Evolutionary conservation across 306 rosid species (phyloP), one percentile per base, ranked within the genome.

Genomic region (Senna tora): DNA sequence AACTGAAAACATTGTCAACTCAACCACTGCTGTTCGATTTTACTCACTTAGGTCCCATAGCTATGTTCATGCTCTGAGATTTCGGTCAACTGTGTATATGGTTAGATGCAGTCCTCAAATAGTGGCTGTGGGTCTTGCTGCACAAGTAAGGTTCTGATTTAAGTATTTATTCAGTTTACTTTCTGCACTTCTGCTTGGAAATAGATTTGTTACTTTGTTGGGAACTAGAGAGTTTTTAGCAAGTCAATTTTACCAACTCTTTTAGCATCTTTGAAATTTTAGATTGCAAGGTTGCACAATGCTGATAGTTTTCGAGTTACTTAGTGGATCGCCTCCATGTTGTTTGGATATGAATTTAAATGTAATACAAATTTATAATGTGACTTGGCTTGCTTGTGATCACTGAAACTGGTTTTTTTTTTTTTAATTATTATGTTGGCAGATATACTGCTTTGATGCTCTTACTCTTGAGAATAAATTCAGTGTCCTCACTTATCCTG

Each of bases 401-500:
- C 45, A 42, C 68, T 74, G 59, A 45, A 72, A 72, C 57, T 34
- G 41, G 65, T 81, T 74, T 67, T 15, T 65, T 25, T 59, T 28
- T 66, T 52, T 30, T 16, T 69, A 39, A 75, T 32, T 61, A 30
- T 74, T 54, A 66, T 84, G 60, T 66, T 84, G 80, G 54, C 95
- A 94, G 99, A 85, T 94, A 84, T 88, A 91, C 85, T 94, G 99
- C 87, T 94, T 95, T 57, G 99, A 95, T 61, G 96, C 96, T 62
- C 90, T 87, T 75, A 91, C 99, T 51, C 96, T 95, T 20, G 96
- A 95, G 90, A 95, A 83, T 79, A 89, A 86, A 75, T 89, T 91
- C 84, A 95, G 96, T 62, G 96, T 95, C 72, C 93, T 95, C 79
- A 92, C 99, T 71, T 88, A 87, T 76, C 99, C 99, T 21, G 92